Percentiles rank a stretch among this genome's conserved stretches.
Conservation (phyloP, 768 basidiomycete species). For the Leccinellum rugosiceps region DNA sequence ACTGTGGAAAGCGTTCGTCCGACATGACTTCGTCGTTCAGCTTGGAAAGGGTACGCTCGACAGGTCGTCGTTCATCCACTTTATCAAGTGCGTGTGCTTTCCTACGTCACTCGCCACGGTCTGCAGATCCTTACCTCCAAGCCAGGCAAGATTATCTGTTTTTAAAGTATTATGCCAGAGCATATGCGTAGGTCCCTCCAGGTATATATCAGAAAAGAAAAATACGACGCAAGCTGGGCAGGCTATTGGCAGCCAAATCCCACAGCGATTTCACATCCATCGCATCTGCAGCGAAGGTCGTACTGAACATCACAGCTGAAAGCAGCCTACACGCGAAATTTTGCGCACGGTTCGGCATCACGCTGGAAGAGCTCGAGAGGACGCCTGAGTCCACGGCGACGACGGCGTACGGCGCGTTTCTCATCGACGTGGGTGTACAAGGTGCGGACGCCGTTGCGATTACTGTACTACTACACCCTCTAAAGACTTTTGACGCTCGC, state of each 20-base stretch:
- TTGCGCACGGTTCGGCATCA: constrained; percentile 70
- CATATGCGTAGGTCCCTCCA: constrained; percentile 54
- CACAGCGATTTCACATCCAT: constrained; percentile 56
- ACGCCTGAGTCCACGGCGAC: constrained; percentile 69
- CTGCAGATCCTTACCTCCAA: background rate
- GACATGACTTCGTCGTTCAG: constrained; percentile 80
- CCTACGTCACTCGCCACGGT: background rate
- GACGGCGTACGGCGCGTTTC: constrained; percentile 83
- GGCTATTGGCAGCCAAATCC: constrained; percentile 78
- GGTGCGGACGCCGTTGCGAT: background rate
- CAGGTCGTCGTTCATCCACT: constrained; percentile 69
- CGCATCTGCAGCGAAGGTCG: constrained; percentile 55
- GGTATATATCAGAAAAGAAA: background rate
- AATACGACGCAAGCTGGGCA: constrained; percentile 20
- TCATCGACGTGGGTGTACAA: constrained; percentile 74
- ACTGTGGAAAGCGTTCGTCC: constrained; percentile 71
- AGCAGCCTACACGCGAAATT: constrained; percentile 67
- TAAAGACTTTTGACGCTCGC: too few relatives aligned
- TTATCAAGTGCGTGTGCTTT: constrained; percentile 62
- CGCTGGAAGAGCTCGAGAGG: constrained; percentile 52
- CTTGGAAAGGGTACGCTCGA: constrained; percentile 72
- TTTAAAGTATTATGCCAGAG: constrained; percentile 79
- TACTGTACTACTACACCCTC: too few relatives aligned
- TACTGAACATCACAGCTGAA: constrained; percentile 65
- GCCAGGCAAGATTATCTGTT: constrained; percentile 78